A percentile compares a stretch with the other conserved stretches of the same genome.
phyloP scores from a whole-genome alignment of 805 yeast genomes.

The Alloascoidea hylecoeti region DNA sequence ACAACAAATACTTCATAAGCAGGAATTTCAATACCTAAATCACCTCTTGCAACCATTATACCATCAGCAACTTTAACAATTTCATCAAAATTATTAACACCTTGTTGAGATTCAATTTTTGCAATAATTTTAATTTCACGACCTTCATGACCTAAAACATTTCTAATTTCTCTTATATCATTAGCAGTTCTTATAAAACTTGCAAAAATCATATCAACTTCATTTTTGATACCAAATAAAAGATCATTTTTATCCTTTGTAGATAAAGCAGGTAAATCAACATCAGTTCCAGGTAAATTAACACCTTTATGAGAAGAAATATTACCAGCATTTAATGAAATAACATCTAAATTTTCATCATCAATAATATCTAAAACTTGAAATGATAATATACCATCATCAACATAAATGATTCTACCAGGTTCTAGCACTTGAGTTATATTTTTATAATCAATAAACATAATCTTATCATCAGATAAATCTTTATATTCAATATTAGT shows the following conservation, averaged over 20 bases:
- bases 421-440: conserved; percentile 83
- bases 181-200: conserved; percentile 93
- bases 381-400: conserved; percentile 95
- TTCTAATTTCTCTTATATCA: conserved; percentile 82
- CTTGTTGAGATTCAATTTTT: conserved; percentile 98
- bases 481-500: conserved; percentile 72
- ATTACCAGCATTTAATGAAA: conserved; percentile 87
- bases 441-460: conserved; percentile 92
- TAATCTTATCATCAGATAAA: conserved; percentile 61
- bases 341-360: conserved; percentile 69
- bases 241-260: conserved; percentile 93
- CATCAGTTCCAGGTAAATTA: conserved; percentile 97
- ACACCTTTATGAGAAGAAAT: conserved; percentile 98
- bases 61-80: conserved; percentile 93
- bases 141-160: conserved; percentile 94
- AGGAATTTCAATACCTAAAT: conserved; percentile 97
- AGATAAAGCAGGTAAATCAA: conserved; percentile 93
- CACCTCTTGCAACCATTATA: conserved; percentile 99
- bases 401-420: conserved; percentile 89
- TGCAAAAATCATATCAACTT: conserved; percentile 97
- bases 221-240: conserved; percentile 91
- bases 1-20: conserved; percentile 98
- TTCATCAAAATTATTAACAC: conserved; percentile 98
- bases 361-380: conserved; percentile 80
- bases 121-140: conserved; percentile 90